These are phyloP conservation scores for Camellia oleifera DNA, from an alignment of 179 eudicot genomes.

Conservation along the genomic window DNA sequence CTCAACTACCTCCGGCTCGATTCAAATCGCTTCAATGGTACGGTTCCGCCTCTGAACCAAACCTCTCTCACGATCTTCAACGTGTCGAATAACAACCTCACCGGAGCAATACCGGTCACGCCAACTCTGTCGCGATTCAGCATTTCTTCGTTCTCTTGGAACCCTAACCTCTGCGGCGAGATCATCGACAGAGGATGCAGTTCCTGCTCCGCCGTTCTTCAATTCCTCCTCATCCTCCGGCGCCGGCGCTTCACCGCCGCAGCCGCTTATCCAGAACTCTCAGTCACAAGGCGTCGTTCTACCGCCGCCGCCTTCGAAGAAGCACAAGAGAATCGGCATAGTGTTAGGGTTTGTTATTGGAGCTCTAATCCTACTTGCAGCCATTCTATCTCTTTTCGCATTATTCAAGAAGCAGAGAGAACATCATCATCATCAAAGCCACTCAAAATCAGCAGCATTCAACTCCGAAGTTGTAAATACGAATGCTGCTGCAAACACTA, in stretches of 20 bases:
- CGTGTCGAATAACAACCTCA: conserved; percentile 55
- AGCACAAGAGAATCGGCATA: conserved; percentile 33
- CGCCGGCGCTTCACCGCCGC: conserved; percentile 28
- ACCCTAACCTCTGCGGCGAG: conserved; percentile 72
- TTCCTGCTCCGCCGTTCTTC: conserved; percentile 58
- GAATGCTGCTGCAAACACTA: not conserved
- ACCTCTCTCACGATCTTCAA: conserved; percentile 44
- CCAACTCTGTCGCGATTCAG: conserved; percentile 37
- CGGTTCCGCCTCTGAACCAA: conserved; percentile 61
- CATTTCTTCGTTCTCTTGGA: conserved; percentile 39
- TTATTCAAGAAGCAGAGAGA: conserved; percentile 19
- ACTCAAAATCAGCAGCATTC: not conserved
- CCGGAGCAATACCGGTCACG: conserved; percentile 64
- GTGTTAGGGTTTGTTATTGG: conserved; percentile 35
- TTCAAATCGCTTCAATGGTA: conserved; percentile 56
- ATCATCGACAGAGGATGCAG: conserved; percentile 46
- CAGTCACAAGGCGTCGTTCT: conserved; percentile 25
- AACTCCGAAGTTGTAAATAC: not conserved
- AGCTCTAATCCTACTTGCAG: conserved; percentile 26
- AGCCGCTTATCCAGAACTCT: conserved; percentile 21
- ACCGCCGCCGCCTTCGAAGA: conserved; percentile 24
- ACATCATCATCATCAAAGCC: not conserved
- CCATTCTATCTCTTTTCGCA: conserved; percentile 25
- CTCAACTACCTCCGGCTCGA: conserved; percentile 52
- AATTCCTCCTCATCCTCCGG: conserved; percentile 35